A percentile compares a stretch with the other conserved stretches of the same genome.
These are phyloP conservation scores for Leccinum imitatum DNA, from an alignment of 768 basidiomycete species.

Conservation along the genomic window DNA sequence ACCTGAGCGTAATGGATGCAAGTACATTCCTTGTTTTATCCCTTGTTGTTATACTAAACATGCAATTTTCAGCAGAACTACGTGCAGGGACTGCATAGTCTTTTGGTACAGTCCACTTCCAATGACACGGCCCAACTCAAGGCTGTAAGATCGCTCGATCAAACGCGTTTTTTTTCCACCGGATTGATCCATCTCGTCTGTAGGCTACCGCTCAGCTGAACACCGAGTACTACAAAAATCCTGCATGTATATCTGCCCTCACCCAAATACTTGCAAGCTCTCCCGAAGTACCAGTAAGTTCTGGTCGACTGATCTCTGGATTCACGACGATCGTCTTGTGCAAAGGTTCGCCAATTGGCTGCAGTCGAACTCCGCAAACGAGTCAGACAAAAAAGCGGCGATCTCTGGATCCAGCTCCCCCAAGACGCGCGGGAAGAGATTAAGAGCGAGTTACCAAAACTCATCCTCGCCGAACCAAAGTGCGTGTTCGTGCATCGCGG, in stretches of 20 bases:
- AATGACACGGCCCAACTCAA: conserved; percentile 90
- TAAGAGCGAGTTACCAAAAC: conserved; percentile 77
- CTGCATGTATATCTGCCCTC: conserved; percentile 88
- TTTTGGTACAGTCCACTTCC: conserved; percentile 76
- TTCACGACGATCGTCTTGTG: conserved; percentile 4
- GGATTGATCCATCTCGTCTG: conserved; percentile 10
- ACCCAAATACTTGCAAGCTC: conserved; percentile 83
- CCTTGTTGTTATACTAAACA: conserved; percentile 1
- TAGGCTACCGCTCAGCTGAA: conserved; percentile 92
- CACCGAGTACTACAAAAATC: conserved; percentile 89
- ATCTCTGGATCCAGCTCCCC: conserved; percentile 75
- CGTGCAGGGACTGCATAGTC: conserved; percentile 78
- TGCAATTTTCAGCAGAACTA: conserved; percentile 53
- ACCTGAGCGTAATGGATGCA: conserved; percentile 31
- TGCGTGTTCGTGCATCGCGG: conserved; percentile 36
- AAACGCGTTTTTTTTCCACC: conserved; percentile 21
- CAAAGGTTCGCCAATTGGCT: conserved; percentile 91
- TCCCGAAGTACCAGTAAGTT: conserved; percentile 78
- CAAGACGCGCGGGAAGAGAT: conserved; percentile 74
- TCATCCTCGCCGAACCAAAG: conserved; percentile 78
- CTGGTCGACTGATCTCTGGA: conserved; percentile 12
- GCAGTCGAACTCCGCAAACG: conserved; percentile 97
- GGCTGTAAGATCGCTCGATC: conserved; percentile 58
- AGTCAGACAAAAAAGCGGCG: conserved; percentile 73
- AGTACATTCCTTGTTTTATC: conserved; percentile 11